Evolutionary conservation across 495 filamentous ascomycete genomes (phyloP), one percentile per base, ranked within the genome.

Genomic region (Terfezia boudieri): DNA sequence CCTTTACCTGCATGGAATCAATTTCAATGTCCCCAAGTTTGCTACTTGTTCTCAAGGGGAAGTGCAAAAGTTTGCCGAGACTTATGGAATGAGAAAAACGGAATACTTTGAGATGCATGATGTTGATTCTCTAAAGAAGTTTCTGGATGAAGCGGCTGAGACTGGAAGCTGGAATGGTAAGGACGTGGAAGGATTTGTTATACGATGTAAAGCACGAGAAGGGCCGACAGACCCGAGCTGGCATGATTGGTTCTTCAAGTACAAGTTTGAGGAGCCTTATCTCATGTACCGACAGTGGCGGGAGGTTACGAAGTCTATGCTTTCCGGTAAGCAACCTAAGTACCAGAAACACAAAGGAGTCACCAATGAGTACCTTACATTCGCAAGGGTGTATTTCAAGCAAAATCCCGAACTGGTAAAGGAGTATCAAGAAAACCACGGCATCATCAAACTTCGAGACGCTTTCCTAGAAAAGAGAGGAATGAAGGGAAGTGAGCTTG

Each of bases 251-350:
- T 96, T 98, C 70, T 98, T 96, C 79, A 98, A 98, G 67, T 98
- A 86, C 75, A 98, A 98, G 70, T 98, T 96, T 53, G 90, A 98
- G 65, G 92, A 98, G 70, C 90, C 90, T 0, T 98, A 98, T 66
- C 69, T 98, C 59, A 85, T 98, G 84, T 98, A 94, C 64, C 78
- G 90, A 37, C 92, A 96, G 68, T 98, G 90, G 90, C 83, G 90
- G 38, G 90, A 96, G 71, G 89, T 81, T 65, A 98, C 90, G 26
- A 98, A 95, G 67, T 74, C 86, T 10, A 70, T 95, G 51, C 94
- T 96, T 53, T 54, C 72, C 3, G 86, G 86, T 10, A 82, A 75
- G 61, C 66, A 75, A 22, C 84, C 86, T 9, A 82, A 75, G 54
- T 81, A 74, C 70, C 83, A 74, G 68, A 95, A 96, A 65, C 92